Percentiles rank a stretch among this genome's conserved stretches.
Conservation (phyloP, 2,329 filamentous ascomycete species). For the Aspergillus brunneoviolaceus region DNA sequence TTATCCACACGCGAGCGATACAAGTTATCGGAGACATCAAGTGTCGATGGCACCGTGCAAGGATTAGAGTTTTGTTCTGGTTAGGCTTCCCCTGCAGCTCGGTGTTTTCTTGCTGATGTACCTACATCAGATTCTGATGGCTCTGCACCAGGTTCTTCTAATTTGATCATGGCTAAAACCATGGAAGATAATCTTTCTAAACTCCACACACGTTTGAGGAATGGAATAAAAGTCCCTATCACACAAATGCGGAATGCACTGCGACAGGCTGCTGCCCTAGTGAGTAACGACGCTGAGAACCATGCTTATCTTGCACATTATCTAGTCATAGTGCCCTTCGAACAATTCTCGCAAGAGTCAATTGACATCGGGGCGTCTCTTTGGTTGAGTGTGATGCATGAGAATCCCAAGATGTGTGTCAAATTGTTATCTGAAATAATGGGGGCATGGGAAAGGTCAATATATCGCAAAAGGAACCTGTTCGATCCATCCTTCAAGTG, state of each 20-base stretch:
- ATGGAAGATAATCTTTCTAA: slow-evolving; percentile 64
- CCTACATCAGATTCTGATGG: slow-evolving; percentile 10
- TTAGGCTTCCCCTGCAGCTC: slow-evolving; percentile 10
- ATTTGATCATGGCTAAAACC: slow-evolving; percentile 40
- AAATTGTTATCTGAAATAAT: slow-evolving; percentile 83
- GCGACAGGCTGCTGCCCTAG: slow-evolving; percentile 77
- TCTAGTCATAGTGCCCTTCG: slow-evolving; percentile 89
- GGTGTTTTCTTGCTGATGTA: slow-evolving; percentile 9
- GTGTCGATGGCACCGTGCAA: slow-evolving; percentile 32
- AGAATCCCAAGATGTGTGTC: slow-evolving; percentile 85
- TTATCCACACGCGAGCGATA: slow-evolving; percentile 98
- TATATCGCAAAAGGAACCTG: slow-evolving; percentile 73
- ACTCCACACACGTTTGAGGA: slow-evolving; percentile 69
- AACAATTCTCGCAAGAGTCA: slow-evolving; percentile 88
- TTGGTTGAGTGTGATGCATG: slow-evolving; percentile 96
- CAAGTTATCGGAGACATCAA: slow-evolving; percentile 71
- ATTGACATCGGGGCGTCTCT: slow-evolving; percentile 94
- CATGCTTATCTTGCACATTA: slow-evolving; percentile 80
- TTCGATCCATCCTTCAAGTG: slow-evolving; percentile 71
- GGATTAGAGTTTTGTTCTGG: slow-evolving; percentile 14
- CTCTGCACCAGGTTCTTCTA: slow-evolving; percentile 9
- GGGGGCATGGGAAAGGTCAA: slow-evolving; percentile 84
- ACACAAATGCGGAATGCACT: slow-evolving; percentile 77
- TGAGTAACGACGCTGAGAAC: slow-evolving; percentile 74
- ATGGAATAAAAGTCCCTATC: slow-evolving; percentile 68